Evolutionary conservation across 192 early-diverging fungal genomes (phyloP), one percentile per base, ranked within the genome.

Genomic region (Coemansia pectinata): DNA sequence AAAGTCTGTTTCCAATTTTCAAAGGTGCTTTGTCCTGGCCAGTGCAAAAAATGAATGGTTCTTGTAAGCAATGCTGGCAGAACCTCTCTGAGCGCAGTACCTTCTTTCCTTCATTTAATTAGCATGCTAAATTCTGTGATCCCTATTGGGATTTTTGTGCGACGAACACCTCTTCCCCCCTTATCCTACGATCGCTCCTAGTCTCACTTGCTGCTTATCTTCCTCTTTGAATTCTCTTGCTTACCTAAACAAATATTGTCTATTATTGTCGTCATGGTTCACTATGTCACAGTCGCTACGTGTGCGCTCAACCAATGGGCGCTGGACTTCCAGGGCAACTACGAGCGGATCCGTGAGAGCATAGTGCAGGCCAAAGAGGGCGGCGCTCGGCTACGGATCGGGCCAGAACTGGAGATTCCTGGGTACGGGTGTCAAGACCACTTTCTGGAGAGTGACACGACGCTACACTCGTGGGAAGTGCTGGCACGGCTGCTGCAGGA

Each of bases 371-470:
- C 96, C 9, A 97, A 96, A 69, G 88, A 85, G 36, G 71, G 70
- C 11, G 94, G 94, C 5, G 94, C 98, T 0, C 84, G 79, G 27
- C 85, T 95, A 38, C 89, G 98, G 31, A 88, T 98, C 50, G 97
- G 97, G 1, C 95, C 96, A 3, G 96, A 98, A 82, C 88, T 99
- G 9, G 97, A 99, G 80, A 93, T 99, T 74, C 90, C 93, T 5
- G 98, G 98, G 27, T 99, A 99, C 76, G 96, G 96, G 12, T 99
- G 98, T 87, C 91, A 94, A 63, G 98, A 99, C 79, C 98, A 99
- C 65, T 98, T 98, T 76, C 81, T 96, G 36, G 98, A 99, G 88
- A 86, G 88, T 58, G 98, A 99, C 81, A 99, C 98, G 0, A 90
- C 90, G 76, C 73, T 90, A 15, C 98, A 99, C 77, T 93, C 96